Conservation (phyloP, 2,329 filamentous ascomycete genomes). For the Didymella glomerata region DNA sequence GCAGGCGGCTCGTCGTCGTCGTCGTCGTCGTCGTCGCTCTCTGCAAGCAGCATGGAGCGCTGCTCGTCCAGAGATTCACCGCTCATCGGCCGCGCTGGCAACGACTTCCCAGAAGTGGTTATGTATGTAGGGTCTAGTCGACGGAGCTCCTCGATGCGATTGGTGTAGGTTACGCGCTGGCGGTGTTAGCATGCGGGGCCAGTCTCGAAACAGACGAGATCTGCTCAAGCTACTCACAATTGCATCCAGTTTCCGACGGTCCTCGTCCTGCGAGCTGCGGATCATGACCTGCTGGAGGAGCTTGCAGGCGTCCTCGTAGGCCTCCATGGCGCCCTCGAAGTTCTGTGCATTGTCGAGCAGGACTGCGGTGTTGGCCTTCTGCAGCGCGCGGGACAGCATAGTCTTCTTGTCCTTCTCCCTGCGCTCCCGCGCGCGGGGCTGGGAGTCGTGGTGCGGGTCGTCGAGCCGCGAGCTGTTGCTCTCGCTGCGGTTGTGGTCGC, state of each 20-base stretch:
- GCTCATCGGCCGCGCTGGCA: slow-evolving; percentile 76
- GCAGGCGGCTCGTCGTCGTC: slow-evolving; percentile 50
- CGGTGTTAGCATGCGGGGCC: slow-evolving; percentile 22
- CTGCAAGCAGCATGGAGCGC: slow-evolving; percentile 47
- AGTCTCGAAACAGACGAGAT: background rate
- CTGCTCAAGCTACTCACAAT: slow-evolving; percentile 72
- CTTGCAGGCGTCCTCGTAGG: slow-evolving; percentile 89
- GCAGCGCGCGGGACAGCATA: slow-evolving; percentile 93
- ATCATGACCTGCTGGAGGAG: slow-evolving; percentile 87
- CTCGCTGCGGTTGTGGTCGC: slow-evolving; percentile 35
- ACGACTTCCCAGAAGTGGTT: slow-evolving; percentile 70
- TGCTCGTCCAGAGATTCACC: slow-evolving; percentile 60
- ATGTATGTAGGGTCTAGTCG: slow-evolving; percentile 68
- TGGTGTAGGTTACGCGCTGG: slow-evolving; percentile 87
- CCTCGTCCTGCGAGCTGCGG: slow-evolving; percentile 83
- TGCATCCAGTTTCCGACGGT: slow-evolving; percentile 87
- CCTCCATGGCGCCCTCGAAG: slow-evolving; percentile 87
- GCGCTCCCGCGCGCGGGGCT: slow-evolving; percentile 53
- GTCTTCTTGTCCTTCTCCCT: slow-evolving; percentile 74
- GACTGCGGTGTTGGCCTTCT: slow-evolving; percentile 95
- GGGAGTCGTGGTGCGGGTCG: slow-evolving; percentile 43
- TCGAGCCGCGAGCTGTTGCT: slow-evolving; percentile 47
- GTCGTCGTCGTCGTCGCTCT: slow-evolving; percentile 46
- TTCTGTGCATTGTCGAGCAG: slow-evolving; percentile 96
- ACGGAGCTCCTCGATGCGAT: slow-evolving; percentile 85